Evolutionary conservation across 2,329 filamentous ascomycete genomes (phyloP), one percentile per base, ranked within the genome.

Genomic region (Corinectria fuckeliana): DNA sequence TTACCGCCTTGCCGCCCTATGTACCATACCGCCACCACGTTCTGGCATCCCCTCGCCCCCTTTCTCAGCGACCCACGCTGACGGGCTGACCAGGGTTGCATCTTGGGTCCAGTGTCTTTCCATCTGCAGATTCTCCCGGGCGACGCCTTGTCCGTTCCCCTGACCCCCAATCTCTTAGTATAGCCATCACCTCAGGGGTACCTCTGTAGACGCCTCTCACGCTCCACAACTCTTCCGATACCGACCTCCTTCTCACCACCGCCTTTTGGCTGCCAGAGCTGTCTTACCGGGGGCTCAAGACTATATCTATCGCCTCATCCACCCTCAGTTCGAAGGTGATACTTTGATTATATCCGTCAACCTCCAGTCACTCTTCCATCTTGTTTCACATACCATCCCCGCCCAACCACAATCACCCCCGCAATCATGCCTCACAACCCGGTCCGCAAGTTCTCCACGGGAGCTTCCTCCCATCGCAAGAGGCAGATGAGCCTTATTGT

Each of bases 401-500:
- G 28, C 58, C 60, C 57, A 57, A 34, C 49, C 50, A 39, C 25
- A 48, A 44, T 5, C 20, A 56, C 50, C 48, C 47, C 42, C 58
- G 64, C 62, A 66, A 71, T 62, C 69, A 71, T 71, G 69, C 61
- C 56, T 50, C 64, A 65, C 60, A 67, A 67, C 60, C 68, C 64
- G 20, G 62, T 60, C 14, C 79, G 77, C 66, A 75, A 75, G 69
- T 81, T 81, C 70, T 80, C 78, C 10, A 76, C 74, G 70, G 76
- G 76, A 70, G 75, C 78, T 63, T 81, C 80, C 59, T 72, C 73
- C 68, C 78, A 82, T 71, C 79, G 78, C 39, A 78, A 77, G 72
- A 75, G 79, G 56, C 75, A 77, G 68, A 80, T 82, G 78, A 81
- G 78, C 70, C 74, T 74, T 5, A 67, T 80, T 58, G 71, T 78